phyloP scores from a whole-genome alignment of 441 rosid genomes.

The Populus hybrid region DNA sequence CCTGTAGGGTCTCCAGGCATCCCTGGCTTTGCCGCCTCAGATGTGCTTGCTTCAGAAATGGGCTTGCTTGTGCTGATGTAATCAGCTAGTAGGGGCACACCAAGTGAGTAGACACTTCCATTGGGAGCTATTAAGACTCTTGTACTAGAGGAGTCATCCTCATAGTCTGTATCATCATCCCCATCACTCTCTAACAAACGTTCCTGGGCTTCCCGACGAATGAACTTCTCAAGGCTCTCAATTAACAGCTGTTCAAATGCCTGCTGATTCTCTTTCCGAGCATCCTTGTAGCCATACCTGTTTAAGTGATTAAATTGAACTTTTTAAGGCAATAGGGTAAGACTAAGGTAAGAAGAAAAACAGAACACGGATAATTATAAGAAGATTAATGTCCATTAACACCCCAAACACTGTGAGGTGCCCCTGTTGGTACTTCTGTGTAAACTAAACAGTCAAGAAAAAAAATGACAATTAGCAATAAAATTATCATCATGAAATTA shows the following conservation, averaged over 20 bases:
- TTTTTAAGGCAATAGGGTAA: constrained; percentile 9
- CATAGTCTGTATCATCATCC: constrained; percentile 64
- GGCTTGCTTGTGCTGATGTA: constrained; percentile 41
- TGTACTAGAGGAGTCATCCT: constrained; percentile 49
- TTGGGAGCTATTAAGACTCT: constrained; percentile 80
- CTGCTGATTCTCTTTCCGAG: constrained; percentile 92
- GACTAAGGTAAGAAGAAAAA: background rate
- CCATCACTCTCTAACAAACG: constrained; percentile 87
- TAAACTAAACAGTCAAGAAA: constrained; percentile 5
- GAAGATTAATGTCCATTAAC: background rate
- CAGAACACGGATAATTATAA: background rate
- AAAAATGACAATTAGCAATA: background rate
- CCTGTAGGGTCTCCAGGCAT: constrained; percentile 31
- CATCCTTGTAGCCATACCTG: constrained; percentile 98
- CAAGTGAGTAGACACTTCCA: constrained; percentile 85
- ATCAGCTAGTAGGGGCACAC: constrained; percentile 75
- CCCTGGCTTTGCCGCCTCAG: constrained; percentile 36
- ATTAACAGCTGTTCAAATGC: constrained; percentile 90
- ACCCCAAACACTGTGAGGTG: background rate
- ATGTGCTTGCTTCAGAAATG: constrained; percentile 56
- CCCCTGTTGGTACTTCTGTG: background rate
- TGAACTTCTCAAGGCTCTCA: constrained; percentile 98
- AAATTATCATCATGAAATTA: background rate
- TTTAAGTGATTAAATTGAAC: constrained; percentile 15
- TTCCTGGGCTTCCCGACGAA: constrained; percentile 94